phyloP scores from a whole-genome alignment of 2,329 filamentous ascomycete genomes.

The Orbilia blumenaviensis region DNA sequence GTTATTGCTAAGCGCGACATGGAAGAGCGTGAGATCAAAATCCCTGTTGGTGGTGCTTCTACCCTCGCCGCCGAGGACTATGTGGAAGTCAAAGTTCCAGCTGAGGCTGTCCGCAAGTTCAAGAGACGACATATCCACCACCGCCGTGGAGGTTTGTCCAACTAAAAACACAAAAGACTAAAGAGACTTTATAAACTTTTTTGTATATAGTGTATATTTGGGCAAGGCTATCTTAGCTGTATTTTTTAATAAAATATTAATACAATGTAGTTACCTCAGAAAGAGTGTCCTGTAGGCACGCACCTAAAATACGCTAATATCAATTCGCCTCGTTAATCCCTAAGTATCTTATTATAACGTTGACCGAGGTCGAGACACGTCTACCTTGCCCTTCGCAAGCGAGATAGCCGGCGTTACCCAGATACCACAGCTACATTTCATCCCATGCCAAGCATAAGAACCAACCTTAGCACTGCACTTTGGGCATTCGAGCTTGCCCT shows the following conservation, averaged over 20 bases:
- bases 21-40: constrained; percentile 33
- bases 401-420: constrained; percentile 94
- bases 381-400: constrained; percentile 81
- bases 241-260: constrained; percentile 9
- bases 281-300: neutral
- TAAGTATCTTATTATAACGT: constrained; percentile 16
- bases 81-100: constrained; percentile 32
- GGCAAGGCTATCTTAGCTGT: constrained; percentile 16
- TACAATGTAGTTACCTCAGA: neutral
- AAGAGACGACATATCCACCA: constrained; percentile 27
- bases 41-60: constrained; percentile 34
- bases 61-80: constrained; percentile 29
- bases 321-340: neutral
- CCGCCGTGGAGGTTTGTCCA: constrained; percentile 16
- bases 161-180: neutral
- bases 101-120: constrained; percentile 18
- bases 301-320: constrained; percentile 24
- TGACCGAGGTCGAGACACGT: constrained; percentile 67
- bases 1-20: constrained; percentile 23
- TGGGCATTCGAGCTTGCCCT: constrained; percentile 85
- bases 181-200: constrained; percentile 9
- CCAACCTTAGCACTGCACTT: constrained; percentile 86
- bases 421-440: constrained; percentile 86
- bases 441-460: constrained; percentile 94
- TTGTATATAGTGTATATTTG: constrained; percentile 38